phyloP scores from a whole-genome alignment of 2,329 filamentous ascomycete genomes.

The Dothistroma pini region DNA sequence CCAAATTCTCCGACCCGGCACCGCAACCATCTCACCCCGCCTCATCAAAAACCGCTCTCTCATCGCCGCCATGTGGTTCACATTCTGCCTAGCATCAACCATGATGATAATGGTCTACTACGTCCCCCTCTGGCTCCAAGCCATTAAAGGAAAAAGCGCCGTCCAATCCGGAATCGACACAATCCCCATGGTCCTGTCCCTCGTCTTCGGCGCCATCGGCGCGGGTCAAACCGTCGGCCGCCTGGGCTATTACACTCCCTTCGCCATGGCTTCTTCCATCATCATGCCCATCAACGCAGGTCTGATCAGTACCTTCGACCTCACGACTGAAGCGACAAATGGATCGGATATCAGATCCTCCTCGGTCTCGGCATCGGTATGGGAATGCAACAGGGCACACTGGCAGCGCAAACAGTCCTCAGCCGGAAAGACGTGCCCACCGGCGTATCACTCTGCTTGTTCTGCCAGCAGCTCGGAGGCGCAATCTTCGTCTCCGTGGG shows the following conservation, averaged over 20 bases:
- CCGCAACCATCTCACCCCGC: conserved; percentile 42
- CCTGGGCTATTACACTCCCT: conserved; percentile 47
- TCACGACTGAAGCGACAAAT: conserved; percentile 37
- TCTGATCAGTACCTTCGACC: conserved; percentile 42
- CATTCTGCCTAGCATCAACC: conserved; percentile 39
- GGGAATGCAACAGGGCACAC: conserved; percentile 41
- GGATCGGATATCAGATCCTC: conserved; percentile 50
- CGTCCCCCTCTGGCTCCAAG: conserved; percentile 47
- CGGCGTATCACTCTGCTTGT: conserved; percentile 40
- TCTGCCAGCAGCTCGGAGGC: conserved; percentile 42
- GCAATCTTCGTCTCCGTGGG: conserved; percentile 43
- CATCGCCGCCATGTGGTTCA: conserved; percentile 37
- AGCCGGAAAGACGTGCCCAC: conserved; percentile 37
- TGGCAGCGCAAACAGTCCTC: conserved; percentile 39
- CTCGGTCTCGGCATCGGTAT: conserved; percentile 45
- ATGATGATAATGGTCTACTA: conserved; percentile 47
- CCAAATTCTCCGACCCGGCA: conserved; percentile 41
- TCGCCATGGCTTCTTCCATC: conserved; percentile 38
- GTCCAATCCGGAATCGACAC: conserved; percentile 47
- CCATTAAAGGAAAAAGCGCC: conserved; percentile 44
- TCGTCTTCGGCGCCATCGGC: conserved; percentile 37
- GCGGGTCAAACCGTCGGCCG: conserved; percentile 37
- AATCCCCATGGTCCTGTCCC: conserved; percentile 43
- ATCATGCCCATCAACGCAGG: conserved; percentile 45
- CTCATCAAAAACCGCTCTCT: conserved; percentile 45